These are phyloP conservation scores for Coleophoma crateriformis DNA, from an alignment of 2,329 filamentous ascomycete species.

Conservation along the genomic window DNA sequence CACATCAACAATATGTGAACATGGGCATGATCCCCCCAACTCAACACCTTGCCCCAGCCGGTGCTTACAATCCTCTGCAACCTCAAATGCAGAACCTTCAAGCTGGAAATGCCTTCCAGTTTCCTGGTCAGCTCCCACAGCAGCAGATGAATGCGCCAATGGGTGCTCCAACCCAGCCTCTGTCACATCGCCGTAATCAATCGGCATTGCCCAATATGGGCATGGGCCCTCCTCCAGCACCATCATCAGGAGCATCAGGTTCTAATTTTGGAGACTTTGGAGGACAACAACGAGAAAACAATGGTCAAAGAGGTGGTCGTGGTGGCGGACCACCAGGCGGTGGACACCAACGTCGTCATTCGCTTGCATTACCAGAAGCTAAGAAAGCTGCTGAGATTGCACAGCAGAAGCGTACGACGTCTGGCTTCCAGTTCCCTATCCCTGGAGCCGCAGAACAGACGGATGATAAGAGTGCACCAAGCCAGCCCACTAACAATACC, in stretches of 20 bases:
- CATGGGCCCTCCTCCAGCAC: slow-evolving; percentile 84
- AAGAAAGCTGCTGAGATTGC: slow-evolving; percentile 97
- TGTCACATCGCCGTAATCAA: slow-evolving; percentile 94
- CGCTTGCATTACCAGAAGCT: slow-evolving; percentile 86
- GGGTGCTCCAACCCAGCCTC: slow-evolving; percentile 70
- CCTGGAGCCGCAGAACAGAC: slow-evolving; percentile 54
- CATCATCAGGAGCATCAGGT: slow-evolving; percentile 80
- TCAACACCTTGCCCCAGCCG: slow-evolving; percentile 69
- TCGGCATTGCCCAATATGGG: slow-evolving; percentile 91
- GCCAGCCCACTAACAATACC: slow-evolving; percentile 7
- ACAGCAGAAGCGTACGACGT: slow-evolving; percentile 92
- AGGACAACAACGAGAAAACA: slow-evolving; percentile 58
- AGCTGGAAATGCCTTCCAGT: slow-evolving; percentile 82
- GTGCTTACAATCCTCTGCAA: slow-evolving; percentile 73
- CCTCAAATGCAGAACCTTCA: slow-evolving; percentile 72
- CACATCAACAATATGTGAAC: slow-evolving; percentile 95
- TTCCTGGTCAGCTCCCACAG: slow-evolving; percentile 70
- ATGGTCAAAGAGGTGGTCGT: slow-evolving; percentile 63
- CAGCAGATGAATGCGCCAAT: slow-evolving; percentile 69
- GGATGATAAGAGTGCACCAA: slow-evolving; percentile 18
- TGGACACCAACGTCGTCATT: slow-evolving; percentile 91
- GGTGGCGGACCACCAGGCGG: slow-evolving; percentile 59
- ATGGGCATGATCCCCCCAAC: slow-evolving; percentile 90
- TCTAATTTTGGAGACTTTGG: slow-evolving; percentile 75
- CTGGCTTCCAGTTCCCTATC: slow-evolving; percentile 89